Evolutionary conservation across 2,329 filamentous ascomycete genomes (phyloP), one percentile per base, ranked within the genome.

Genomic region (Fusarium stilboides): DNA sequence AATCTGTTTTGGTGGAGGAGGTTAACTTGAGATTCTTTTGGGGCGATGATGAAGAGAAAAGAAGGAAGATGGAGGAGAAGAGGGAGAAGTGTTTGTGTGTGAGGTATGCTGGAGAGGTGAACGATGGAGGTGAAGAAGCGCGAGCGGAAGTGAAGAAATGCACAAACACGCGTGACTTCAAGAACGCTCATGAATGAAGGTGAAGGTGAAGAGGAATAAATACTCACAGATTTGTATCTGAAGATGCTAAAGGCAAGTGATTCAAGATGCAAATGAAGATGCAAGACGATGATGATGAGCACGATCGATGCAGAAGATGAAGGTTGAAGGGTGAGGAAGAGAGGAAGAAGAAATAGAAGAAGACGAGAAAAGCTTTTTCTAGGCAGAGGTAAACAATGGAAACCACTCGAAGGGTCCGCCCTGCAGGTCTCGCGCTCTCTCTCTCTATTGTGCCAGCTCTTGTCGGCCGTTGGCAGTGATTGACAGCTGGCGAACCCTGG

Each of bases 141-240:
- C 45, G 47, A 51, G 46, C 20, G 17, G 26, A 17, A 14, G 49
- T 37, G 47, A 42, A 49, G 20, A 57, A 8, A 42, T 17, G 13
- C n/a, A 36, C 28, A 42, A 46, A 28, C 50, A 20, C 40, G n/a
- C 17, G 36, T 20, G 9, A 33, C 12, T 42, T 22, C 52, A 22
- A 49, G 22, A 37, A 10, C 36, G 36, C 31, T 12, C 20, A 31
- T 13, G 19, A 33, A 20, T 26, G 12, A 17, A 7, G 2, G 28
- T 2, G 2, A 19, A 15, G 5, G 19, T 6, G 6, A 26, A 28
- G 6, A 15, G 3, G 10, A 34, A 28, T 14, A 1, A 34, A 57
- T 20, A 67, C 64, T 67, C 37, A 67, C 64, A 62, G 63, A 24
- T 53, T 52, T 52, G n/a, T 70, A 20, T 34, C 61, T 70, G 53